phyloP scores from a whole-genome alignment of 2,329 filamentous ascomycete species.

The Byssoonygena ceratinophila region DNA sequence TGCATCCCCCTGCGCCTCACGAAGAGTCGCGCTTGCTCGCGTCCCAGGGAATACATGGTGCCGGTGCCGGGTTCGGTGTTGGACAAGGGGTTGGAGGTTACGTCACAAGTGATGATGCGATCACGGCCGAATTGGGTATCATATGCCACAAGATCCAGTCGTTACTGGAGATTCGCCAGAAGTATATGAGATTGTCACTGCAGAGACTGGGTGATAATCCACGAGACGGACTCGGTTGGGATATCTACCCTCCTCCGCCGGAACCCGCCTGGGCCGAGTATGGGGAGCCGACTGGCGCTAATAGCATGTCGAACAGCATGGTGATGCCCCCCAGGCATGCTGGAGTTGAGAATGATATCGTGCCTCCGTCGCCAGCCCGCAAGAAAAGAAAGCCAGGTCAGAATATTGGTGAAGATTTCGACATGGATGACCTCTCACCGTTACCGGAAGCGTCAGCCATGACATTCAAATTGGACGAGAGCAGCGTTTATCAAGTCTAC shows the following conservation, averaged over 20 bases:
- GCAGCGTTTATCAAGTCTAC: slow-evolving; percentile 87
- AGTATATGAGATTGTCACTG: slow-evolving; percentile 75
- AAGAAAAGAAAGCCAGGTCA: slow-evolving; percentile 74
- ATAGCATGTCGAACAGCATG: slow-evolving; percentile 23
- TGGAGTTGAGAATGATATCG: slow-evolving; percentile 23
- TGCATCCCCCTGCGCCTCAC: slow-evolving; percentile 45
- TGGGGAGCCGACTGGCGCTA: slow-evolving; percentile 34
- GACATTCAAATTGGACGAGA: slow-evolving; percentile 68
- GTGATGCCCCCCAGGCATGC: slow-evolving; percentile 19
- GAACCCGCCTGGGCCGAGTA: slow-evolving; percentile 76
- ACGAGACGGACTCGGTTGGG: slow-evolving; percentile 71
- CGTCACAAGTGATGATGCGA: slow-evolving; percentile 62
- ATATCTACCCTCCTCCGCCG: slow-evolving; percentile 81
- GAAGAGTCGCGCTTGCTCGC: slow-evolving; percentile 46
- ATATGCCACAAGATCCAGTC: slow-evolving; percentile 89
- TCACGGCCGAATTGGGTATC: slow-evolving; percentile 69
- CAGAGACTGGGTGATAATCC: slow-evolving; percentile 79
- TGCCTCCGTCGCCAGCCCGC: slow-evolving; percentile 38
- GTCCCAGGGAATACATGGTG: slow-evolving; percentile 48
- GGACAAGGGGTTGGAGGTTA: slow-evolving; percentile 53
- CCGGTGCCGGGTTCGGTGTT: slow-evolving; percentile 50
- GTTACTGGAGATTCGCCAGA: slow-evolving; percentile 76
- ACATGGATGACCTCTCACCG: slow-evolving; percentile 65
- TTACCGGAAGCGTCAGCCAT: slow-evolving; percentile 60
- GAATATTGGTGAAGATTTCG: slow-evolving; percentile 86